A percentile compares a stretch with the other conserved stretches of the same genome.
These are phyloP conservation scores for Mycena citricolor DNA, from an alignment of 1,284 basidiomycete species.

Conservation along the genomic window DNA sequence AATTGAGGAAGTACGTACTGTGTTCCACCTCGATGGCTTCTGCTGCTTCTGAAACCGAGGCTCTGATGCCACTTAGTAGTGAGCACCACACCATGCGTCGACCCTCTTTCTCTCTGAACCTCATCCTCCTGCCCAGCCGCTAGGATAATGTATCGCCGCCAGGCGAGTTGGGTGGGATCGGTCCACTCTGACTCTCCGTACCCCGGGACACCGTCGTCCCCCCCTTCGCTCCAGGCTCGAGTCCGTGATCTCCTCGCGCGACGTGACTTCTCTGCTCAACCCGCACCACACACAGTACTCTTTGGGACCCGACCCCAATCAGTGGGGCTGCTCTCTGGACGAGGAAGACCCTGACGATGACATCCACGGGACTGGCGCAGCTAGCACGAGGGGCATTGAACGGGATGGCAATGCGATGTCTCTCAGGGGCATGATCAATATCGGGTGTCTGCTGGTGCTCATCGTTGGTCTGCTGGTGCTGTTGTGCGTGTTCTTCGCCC, in stretches of 20 bases:
- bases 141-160: conserved; percentile 19
- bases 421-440: conserved; percentile 57
- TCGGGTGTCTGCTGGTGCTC: conserved; percentile 63
- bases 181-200: conserved; percentile 26
- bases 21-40: too few relatives aligned
- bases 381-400: conserved; percentile 27
- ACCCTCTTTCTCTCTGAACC: too few relatives aligned
- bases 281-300: conserved; percentile 23
- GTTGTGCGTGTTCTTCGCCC: conserved; percentile 42
- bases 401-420: conserved; percentile 55
- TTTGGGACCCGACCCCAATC: conserved; percentile 25
- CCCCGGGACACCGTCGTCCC: conserved; percentile 19
- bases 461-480: conserved; percentile 47
- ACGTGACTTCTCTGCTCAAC: conserved; percentile 8
- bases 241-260: conserved; percentile 12
- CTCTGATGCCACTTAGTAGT: too few relatives aligned
- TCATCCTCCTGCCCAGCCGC: conserved; percentile 11
- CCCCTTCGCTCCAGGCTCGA: conserved; percentile 18
- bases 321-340: conserved; percentile 24
- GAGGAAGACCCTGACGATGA: conserved; percentile 21
- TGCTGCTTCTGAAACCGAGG: too few relatives aligned
- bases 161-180: conserved; percentile 16
- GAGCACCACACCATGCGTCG: too few relatives aligned
- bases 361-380: conserved; percentile 16
- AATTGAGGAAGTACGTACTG: too few relatives aligned